A percentile compares a stretch with the other conserved stretches of the same genome.
phyloP scores from a whole-genome alignment of 805 yeast species.

The Crinitomyces ghanaensis region DNA sequence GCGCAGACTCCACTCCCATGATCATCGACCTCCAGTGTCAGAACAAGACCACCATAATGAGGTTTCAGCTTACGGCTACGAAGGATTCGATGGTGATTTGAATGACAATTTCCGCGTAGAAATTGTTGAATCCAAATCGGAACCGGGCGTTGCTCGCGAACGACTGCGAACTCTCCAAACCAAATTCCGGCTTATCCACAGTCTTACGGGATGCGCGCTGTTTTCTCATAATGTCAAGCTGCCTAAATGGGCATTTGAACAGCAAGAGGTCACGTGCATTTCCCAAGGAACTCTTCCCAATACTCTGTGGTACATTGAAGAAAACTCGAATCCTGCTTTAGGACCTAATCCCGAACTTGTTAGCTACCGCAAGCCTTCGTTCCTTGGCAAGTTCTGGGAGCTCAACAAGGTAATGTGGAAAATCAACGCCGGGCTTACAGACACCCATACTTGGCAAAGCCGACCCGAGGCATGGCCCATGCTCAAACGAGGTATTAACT shows the following conservation, averaged over 20 bases:
- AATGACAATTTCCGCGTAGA: slow-evolving; percentile 62
- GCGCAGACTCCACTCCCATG: slow-evolving; percentile 57
- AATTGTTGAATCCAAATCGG: slow-evolving; percentile 31
- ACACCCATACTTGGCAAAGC: slow-evolving; percentile 39
- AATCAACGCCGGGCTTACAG: slow-evolving; percentile 36
- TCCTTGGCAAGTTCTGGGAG: slow-evolving; percentile 42
- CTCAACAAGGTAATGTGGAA: slow-evolving; percentile 47
- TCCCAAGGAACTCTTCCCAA: slow-evolving; percentile 57
- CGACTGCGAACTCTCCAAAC: slow-evolving; percentile 47
- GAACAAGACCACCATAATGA: slow-evolving; percentile 86
- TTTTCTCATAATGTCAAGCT: slow-evolving; percentile 61
- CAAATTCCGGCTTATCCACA: slow-evolving; percentile 58
- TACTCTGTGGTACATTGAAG: slow-evolving; percentile 67
- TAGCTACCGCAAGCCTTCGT: slow-evolving; percentile 28
- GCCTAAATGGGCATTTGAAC: slow-evolving; percentile 78
- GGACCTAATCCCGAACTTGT: slow-evolving; percentile 26
- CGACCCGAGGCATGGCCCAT: slow-evolving; percentile 58
- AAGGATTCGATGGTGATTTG: slow-evolving; percentile 50
- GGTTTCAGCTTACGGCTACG: slow-evolving; percentile 61
- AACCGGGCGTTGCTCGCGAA: slow-evolving; percentile 28
- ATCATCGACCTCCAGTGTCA: slow-evolving; percentile 74
- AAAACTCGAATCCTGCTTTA: slow-evolving; percentile 43
- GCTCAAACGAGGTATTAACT: slow-evolving; percentile 45
- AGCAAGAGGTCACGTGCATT: slow-evolving; percentile 82
- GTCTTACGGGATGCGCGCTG: slow-evolving; percentile 55